phyloP scores from a whole-genome alignment of 306 rosid species.

The Begonia peltatifolia region DNA sequence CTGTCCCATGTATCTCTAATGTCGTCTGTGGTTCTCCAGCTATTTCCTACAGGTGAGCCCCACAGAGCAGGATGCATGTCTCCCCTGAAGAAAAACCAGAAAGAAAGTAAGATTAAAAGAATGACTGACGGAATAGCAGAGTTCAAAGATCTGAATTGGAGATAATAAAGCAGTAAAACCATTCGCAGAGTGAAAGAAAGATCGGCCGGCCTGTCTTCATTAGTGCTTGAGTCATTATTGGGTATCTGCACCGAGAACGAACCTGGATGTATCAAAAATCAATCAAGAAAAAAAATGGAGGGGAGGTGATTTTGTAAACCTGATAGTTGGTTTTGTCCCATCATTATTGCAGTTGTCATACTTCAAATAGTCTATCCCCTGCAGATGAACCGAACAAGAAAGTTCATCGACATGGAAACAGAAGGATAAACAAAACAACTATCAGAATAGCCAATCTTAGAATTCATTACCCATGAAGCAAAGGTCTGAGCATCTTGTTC shows the following conservation, averaged over 20 bases:
- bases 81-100: slow-evolving; percentile 37
- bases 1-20: slow-evolving; percentile 76
- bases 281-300: slow-evolving; percentile 1
- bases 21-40: slow-evolving; percentile 94
- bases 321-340: slow-evolving; percentile 54
- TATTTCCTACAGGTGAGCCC: slow-evolving; percentile 79
- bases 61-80: slow-evolving; percentile 92
- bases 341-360: slow-evolving; percentile 76
- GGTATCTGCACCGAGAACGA: slow-evolving; percentile 40
- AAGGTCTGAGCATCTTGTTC: slow-evolving; percentile 83
- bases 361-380: slow-evolving; percentile 98
- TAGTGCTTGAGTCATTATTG: slow-evolving; percentile 78
- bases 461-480: slow-evolving; percentile 69
- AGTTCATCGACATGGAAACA: background rate
- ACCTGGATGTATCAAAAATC: slow-evolving; percentile 1
- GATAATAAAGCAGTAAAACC: slow-evolving; percentile 26
- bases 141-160: background rate
- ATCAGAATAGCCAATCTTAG: background rate
- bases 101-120: background rate
- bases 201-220: slow-evolving; percentile 77
- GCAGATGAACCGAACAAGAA: slow-evolving; percentile 8
- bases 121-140: background rate
- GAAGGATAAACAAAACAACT: background rate
- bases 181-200: slow-evolving; percentile 88
- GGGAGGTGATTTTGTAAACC: slow-evolving; percentile 26